Base-by-base conservation (phyloP, 805 yeast genomes). In the Brettanomyces bruxellensis region DNA sequence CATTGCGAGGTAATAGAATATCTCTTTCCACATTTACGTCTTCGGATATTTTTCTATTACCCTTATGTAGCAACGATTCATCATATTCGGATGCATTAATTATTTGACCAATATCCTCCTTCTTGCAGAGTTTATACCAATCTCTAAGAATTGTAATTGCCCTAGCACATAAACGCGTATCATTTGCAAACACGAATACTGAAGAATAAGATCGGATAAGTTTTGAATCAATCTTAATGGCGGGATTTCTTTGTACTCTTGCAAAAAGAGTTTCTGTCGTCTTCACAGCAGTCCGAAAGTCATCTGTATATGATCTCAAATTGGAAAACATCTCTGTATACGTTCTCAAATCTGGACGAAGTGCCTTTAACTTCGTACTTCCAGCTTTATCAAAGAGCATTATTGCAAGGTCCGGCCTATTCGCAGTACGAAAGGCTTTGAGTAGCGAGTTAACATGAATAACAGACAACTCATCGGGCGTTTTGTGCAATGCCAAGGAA, bases 361-460 rank as follows among this genome's bases (percentile, higher is more conserved):
- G 44, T 12, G 30, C 41, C 18, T 41, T 50, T 36, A 47, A 54
- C 45, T 37, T 60, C 43, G 13, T 49, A 44, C 25, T 49, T 49
- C 38, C 53, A 42, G 13, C 53, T 2, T 53, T 55, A 5, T 72
- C 68, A 49, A 64, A 70, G 4, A 75, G 51, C n/a, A 66, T 57
- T 40, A 73, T 58, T 0, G 72, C 70, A 11, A 59, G 51, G 0
- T 64, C 64, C 11, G 67, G 60, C 47, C 71, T 70, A 5, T 51
- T 55, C 32, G 75, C 67, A 44, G 67, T 68, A 43, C 73, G 53
- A 28, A 76, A 51, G 0, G 78, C 76, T 25, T 68, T 62, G 44
- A 77, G 53, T 0, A 69, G 71, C 25, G 80, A 64, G 53, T 76
- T 77, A 18, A 70, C 64, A 51, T 72, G 77, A 5, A 65, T 67